A percentile compares a stretch with the other conserved stretches of the same genome.
Evolutionary conservation across 116 monocot species (phyloP).

Genomic region (Papilionanthe hybrid): DNA sequence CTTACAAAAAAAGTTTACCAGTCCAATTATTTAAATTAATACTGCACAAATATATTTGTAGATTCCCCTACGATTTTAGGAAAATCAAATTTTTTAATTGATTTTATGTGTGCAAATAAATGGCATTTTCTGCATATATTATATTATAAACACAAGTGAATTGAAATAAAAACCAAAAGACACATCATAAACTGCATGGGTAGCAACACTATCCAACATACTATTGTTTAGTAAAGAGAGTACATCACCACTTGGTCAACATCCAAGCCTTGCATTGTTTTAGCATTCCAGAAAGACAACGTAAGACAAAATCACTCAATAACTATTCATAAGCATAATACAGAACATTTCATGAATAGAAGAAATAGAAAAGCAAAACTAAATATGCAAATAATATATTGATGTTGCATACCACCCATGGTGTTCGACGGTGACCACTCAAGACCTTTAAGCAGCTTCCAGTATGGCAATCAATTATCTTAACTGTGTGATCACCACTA

Average conservation of each 20-base stretch:
- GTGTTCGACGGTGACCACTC: constrained; percentile 56
- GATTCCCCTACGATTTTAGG: neutral
- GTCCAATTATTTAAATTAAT: neutral
- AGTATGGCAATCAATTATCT: constrained; percentile 51
- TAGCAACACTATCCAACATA: neutral
- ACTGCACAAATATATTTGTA: neutral
- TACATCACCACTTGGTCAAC: neutral
- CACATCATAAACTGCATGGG: neutral
- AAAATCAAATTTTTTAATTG: neutral
- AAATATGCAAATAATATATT: constrained; percentile 12
- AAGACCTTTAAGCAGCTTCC: constrained; percentile 53
- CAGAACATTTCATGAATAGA: neutral
- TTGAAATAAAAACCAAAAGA: neutral
- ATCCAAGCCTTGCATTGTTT: neutral
- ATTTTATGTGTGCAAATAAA: too few species aligned
- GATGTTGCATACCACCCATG: constrained; percentile 57
- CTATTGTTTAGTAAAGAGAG: neutral
- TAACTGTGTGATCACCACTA: constrained; percentile 67
- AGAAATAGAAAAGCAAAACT: neutral
- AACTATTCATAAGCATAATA: neutral
- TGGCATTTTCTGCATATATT: too few species aligned
- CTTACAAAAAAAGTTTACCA: neutral
- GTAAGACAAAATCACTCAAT: neutral
- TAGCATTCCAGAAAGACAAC: constrained; percentile 2
- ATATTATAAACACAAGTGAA: too few species aligned